Evolutionary conservation across 768 basidiomycete species (phyloP).

Genomic region (Coprinopsis sp.): DNA sequence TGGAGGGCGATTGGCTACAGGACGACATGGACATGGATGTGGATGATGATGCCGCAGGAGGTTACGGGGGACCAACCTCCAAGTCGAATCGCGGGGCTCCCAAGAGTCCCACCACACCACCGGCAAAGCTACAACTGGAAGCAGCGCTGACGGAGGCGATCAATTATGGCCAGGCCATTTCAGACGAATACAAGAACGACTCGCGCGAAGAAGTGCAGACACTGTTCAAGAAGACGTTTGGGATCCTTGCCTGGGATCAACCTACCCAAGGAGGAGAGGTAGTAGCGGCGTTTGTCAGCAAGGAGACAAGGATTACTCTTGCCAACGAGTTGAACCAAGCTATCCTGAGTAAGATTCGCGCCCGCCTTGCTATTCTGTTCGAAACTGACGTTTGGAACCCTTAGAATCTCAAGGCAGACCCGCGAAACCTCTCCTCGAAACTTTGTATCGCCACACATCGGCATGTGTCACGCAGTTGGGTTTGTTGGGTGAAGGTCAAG

Average conservation of each 20-base stretch:
- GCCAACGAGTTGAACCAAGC: conserved; percentile 78
- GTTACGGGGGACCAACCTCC: conserved; percentile 14
- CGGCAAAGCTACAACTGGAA: conserved; percentile 24
- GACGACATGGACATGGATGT: conserved; percentile 62
- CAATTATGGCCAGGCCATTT: conserved; percentile 67
- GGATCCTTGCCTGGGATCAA: conserved; percentile 76
- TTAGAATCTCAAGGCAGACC: conserved; percentile 78
- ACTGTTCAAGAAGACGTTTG: conserved; percentile 70
- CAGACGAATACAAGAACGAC: conserved; percentile 64
- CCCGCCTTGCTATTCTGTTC: neutral
- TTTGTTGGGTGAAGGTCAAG: conserved; percentile 64
- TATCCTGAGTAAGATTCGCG: conserved; percentile 60
- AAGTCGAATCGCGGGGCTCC: conserved; percentile 9
- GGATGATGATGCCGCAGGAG: conserved; percentile 33
- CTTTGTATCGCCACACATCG: conserved; percentile 69
- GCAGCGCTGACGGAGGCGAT: conserved; percentile 62
- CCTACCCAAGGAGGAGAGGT: conserved; percentile 63
- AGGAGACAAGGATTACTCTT: conserved; percentile 57
- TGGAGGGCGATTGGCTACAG: conserved; percentile 23
- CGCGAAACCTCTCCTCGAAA: conserved; percentile 66
- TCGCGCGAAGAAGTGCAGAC: conserved; percentile 57
- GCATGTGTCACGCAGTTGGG: conserved; percentile 70
- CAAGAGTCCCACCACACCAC: conserved; percentile 6
- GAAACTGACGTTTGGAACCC: conserved; percentile 7
- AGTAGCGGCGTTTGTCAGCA: conserved; percentile 63